Base-by-base conservation (phyloP, 176 grass and related monocot genomes). In the Musa acuminata region DNA sequence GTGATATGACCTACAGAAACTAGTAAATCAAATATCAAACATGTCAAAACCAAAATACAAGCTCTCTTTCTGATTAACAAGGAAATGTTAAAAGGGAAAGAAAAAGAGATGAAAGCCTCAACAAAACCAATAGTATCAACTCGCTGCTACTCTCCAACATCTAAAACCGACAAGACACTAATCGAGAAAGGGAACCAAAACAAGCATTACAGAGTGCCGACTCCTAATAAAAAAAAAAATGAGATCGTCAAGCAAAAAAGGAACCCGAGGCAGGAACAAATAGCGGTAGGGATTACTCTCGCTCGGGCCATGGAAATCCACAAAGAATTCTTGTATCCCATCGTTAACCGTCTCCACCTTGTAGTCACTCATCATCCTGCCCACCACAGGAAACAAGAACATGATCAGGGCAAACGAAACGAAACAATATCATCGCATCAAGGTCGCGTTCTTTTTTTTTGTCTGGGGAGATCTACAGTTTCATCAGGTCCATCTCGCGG, bases 261-360 rank as follows among this genome's bases (percentile, higher is more conserved):
- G 51, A 51, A 52, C 2, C 64, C 68, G 22, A 60, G 53, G 9
- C 29, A 70, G 16, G 53, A 19, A 51, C 23, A 14, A 62, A 27
- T 13, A 13, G 48, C 43, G 12, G 65, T 80, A 77, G 24, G 22
- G 76, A 82, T 43, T 90, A 96, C 93, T 96, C 79, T 89, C 93
- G 51, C 72, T 86, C 8, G 93, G 93, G 6, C 93, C 93, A 73
- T 87, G 86, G 78, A 96, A 96, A 72, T 90, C 83, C 53, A 96
- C 93, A 52, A 86, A 92, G 84, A 96, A 96, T 54, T 96, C 93
- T 70, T 96, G 93, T 87, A 96, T 96, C 89, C 93, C 93, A 72
- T 96, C 93, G 82, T 96, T 96, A 66, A 96, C 76, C 93, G 92
- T 96, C 89, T 96, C 93, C 79, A 96, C 93, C 89, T 96, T 96